These are phyloP conservation scores for Leishmania amazonensis DNA, from an alignment of 208 protist species.

Conservation along the genomic window DNA sequence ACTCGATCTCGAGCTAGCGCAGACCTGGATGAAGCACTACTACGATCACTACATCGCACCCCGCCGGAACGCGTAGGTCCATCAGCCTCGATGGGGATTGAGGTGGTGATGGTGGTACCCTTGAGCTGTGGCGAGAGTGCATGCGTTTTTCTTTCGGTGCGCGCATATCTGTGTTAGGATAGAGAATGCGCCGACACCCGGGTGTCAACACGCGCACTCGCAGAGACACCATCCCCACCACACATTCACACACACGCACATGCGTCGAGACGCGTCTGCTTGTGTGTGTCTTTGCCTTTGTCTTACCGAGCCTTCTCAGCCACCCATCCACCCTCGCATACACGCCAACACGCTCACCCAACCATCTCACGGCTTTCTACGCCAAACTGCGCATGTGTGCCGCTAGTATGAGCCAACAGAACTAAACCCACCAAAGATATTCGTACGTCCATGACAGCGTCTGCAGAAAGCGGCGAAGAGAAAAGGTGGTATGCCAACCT, in stretches of 20 bases:
- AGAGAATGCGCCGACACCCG: background rate
- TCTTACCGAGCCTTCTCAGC: background rate
- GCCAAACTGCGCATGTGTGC: background rate
- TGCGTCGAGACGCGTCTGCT: too few species aligned
- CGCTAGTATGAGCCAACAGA: background rate
- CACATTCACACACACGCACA: background rate
- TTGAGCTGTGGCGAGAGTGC: background rate
- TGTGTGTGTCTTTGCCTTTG: background rate
- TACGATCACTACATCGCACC: slow-evolving; percentile 79
- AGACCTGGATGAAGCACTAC: slow-evolving; percentile 87
- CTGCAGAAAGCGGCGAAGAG: background rate
- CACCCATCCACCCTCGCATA: background rate
- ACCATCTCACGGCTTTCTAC: background rate
- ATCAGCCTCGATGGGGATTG: background rate
- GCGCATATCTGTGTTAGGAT: background rate
- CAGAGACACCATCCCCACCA: background rate
- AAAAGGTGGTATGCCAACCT: background rate
- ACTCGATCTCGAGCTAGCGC: slow-evolving; percentile 77
- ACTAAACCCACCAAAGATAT: background rate
- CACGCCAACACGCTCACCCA: background rate
- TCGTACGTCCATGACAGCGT: background rate
- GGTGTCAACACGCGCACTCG: background rate
- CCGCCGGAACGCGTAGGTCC: slow-evolving; percentile 20
- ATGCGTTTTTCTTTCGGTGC: background rate
- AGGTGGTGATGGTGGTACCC: background rate